Percentiles rank a stretch among this genome's conserved stretches.
phyloP scores from a whole-genome alignment of 306 rosid species.

The Rosa chinensis region DNA sequence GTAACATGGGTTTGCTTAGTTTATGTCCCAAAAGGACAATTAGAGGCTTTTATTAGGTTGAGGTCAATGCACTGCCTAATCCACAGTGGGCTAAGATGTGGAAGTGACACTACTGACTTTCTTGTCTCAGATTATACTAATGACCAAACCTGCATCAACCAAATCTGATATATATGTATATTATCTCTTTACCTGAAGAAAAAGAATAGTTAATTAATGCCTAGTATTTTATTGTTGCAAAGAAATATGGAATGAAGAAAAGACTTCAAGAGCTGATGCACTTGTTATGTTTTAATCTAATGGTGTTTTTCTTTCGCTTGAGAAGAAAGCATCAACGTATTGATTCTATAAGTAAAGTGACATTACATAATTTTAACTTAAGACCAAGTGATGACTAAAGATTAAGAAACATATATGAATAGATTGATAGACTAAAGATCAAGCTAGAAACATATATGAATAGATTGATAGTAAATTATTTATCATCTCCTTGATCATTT shows the following conservation, averaged over 20 bases:
- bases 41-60: neutral
- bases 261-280: neutral
- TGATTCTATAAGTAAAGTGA: no score
- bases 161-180: neutral
- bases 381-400: no score
- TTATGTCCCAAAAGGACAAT: neutral
- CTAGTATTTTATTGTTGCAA: neutral
- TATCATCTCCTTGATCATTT: neutral
- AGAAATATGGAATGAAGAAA: neutral
- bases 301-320: no score
- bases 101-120: neutral
- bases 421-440: no score
- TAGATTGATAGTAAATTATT: no score
- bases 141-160: neutral
- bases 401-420: no score
- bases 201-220: neutral
- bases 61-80: conserved; percentile 4
- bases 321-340: no score
- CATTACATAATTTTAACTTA: no score
- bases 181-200: neutral
- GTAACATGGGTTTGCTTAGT: conserved; percentile 11
- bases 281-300: no score
- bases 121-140: neutral
- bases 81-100: conserved; percentile 3
- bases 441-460: no score